These are phyloP conservation scores for Porodaedalea pini DNA, from an alignment of 1,284 basidiomycete species.

Conservation along the genomic window DNA sequence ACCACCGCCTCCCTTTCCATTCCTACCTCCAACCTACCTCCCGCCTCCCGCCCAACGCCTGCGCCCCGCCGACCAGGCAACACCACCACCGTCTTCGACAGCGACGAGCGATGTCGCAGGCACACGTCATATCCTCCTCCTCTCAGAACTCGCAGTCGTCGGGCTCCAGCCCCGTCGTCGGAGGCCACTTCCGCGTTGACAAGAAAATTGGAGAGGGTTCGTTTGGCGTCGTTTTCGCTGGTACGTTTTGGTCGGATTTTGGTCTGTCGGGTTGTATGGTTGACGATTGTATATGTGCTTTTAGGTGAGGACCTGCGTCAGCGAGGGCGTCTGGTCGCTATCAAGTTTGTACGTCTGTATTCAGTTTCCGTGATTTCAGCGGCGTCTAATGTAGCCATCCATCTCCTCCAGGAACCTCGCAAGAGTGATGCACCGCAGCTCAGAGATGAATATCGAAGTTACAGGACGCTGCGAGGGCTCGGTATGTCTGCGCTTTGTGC, in stretches of 20 bases:
- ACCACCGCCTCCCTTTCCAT: too few relatives aligned
- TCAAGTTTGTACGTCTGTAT: conserved; percentile 69
- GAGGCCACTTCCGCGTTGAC: conserved; percentile 73
- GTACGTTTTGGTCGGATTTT: conserved; percentile 34
- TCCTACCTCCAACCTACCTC: too few relatives aligned
- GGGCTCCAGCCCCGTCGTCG: conserved; percentile 44
- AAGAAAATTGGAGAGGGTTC: conserved; percentile 88
- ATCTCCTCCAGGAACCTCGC: conserved; percentile 81
- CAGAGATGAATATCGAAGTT: conserved; percentile 95
- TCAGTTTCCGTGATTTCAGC: conserved; percentile 15
- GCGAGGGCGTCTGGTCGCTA: conserved; percentile 79
- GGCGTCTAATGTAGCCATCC: not conserved
- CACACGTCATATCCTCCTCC: conserved; percentile 20
- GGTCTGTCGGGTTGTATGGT: not conserved
- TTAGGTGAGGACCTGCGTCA: conserved; percentile 85
- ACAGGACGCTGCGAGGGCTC: conserved; percentile 91
- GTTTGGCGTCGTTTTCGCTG: conserved; percentile 82
- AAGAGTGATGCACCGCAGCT: conserved; percentile 98
- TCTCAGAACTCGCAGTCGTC: conserved; percentile 14
- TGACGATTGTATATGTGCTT: not conserved
- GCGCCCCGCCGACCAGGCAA: too few relatives aligned
- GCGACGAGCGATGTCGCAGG: conserved; percentile 15
- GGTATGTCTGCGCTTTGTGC: conserved; percentile 47
- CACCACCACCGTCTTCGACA: not conserved
- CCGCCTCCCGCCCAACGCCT: not conserved